Conservation (phyloP, 208 protist genomes). For the Lotmaria passim region DNA sequence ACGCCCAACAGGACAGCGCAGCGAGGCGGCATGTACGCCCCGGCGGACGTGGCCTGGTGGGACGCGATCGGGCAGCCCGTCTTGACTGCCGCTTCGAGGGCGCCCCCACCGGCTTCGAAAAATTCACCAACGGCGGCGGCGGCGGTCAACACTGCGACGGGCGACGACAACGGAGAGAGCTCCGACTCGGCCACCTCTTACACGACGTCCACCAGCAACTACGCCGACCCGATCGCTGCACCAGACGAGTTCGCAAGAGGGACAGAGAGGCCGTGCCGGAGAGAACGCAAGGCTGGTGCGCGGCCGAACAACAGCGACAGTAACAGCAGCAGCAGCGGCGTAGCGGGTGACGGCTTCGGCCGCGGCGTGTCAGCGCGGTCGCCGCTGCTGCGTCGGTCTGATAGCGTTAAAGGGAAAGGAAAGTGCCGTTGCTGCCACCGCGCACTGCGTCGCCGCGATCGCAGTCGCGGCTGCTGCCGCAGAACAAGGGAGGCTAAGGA, state of each 20-base stretch:
- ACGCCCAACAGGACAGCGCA: no score
- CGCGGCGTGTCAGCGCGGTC: neutral
- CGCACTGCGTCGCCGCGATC: neutral
- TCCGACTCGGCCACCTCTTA: conserved; percentile 70
- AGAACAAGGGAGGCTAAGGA: neutral
- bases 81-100: neutral
- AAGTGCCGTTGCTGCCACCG: conserved; percentile 27
- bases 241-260: neutral
- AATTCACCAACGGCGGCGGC: neutral
- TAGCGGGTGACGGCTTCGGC: neutral
- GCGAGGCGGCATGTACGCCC: conserved; percentile 45
- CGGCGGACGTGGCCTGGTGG: conserved; percentile 77
- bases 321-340: neutral
- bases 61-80: conserved; percentile 34
- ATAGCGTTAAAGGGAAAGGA: neutral
- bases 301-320: neutral
- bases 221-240: conserved; percentile 19
- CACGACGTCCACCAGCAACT: conserved; percentile 56
- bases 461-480: neutral
- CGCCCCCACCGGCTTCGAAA: neutral
- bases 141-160: conserved; percentile 6
- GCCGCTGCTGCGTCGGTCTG: neutral
- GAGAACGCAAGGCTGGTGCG: neutral
- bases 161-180: conserved; percentile 43
- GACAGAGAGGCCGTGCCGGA: neutral